Percentiles rank a stretch among this genome's conserved stretches.
phyloP scores from a whole-genome alignment of 176 grass and related monocot species.

The Guadua angustifolia region DNA sequence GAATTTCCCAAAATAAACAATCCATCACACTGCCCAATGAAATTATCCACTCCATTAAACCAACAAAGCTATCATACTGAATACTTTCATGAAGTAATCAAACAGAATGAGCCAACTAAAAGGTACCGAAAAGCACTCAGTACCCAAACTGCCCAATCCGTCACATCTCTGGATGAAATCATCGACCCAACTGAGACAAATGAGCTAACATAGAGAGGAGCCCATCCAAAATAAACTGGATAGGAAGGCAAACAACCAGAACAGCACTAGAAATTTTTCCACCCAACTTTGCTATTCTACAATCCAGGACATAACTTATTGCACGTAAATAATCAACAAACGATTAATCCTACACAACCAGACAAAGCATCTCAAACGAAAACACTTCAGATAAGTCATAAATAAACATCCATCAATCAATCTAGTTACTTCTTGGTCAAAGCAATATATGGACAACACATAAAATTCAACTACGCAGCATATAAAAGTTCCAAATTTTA shows the following conservation, averaged over 20 bases:
- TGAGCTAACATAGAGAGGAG: not conserved
- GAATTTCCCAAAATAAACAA: slow-evolving; percentile 36
- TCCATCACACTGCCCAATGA: slow-evolving; percentile 29
- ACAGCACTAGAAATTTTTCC: slow-evolving; percentile 12
- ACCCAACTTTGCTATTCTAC: slow-evolving; percentile 20
- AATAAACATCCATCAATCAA: slow-evolving; percentile 6
- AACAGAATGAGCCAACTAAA: slow-evolving; percentile 33
- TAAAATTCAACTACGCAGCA: slow-evolving; percentile 24
- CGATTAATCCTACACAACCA: slow-evolving; percentile 26
- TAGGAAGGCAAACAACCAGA: slow-evolving; percentile 31
- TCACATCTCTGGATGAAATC: slow-evolving; percentile 38
- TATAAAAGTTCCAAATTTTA: not conserved
- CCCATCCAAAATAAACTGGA: slow-evolving; percentile 25
- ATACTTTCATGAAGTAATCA: not conserved
- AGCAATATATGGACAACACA: slow-evolving; percentile 17
- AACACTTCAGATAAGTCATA: not conserved
- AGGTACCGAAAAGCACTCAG: not conserved
- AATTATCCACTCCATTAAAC: slow-evolving; percentile 33
- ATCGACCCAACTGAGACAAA: slow-evolving; percentile 20
- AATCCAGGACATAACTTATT: slow-evolving; percentile 1
- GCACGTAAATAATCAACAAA: slow-evolving; percentile 26
- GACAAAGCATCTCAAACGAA: slow-evolving; percentile 29
- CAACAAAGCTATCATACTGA: not conserved
- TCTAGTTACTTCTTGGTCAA: slow-evolving; percentile 3
- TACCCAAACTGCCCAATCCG: not conserved